phyloP scores from a whole-genome alignment of 352 stramenopile species.

The Phytopythium cucurbitacearum region DNA sequence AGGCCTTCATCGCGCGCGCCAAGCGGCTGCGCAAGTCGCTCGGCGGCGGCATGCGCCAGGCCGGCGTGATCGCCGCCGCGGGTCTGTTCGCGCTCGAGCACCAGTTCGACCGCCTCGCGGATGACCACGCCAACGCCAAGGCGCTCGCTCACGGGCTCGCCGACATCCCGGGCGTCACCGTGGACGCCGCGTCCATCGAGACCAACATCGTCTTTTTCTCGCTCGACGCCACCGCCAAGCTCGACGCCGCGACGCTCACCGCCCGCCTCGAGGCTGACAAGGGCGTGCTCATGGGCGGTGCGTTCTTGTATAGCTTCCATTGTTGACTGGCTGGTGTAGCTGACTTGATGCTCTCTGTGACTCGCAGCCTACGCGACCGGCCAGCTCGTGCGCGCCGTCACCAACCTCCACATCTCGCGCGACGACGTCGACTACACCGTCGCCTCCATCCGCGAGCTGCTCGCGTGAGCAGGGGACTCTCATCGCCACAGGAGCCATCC shows the following conservation, averaged over 20 bases:
- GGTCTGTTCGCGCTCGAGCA: constrained; percentile 89
- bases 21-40: constrained; percentile 93
- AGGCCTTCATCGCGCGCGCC: constrained; percentile 88
- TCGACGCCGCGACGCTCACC: constrained; percentile 48
- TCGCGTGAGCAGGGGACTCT: constrained; percentile 19
- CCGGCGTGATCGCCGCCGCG: constrained; percentile 90
- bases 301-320: not conserved
- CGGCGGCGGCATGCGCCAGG: constrained; percentile 96
- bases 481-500: not conserved
- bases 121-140: constrained; percentile 83
- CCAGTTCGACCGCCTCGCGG: constrained; percentile 78
- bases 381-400: constrained; percentile 61
- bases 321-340: not conserved
- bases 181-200: constrained; percentile 62
- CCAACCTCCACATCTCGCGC: constrained; percentile 66
- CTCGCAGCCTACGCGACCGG: constrained; percentile 46
- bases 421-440: constrained; percentile 67
- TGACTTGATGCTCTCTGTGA: not conserved
- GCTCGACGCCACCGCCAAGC: constrained; percentile 47
- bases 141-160: constrained; percentile 60
- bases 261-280: constrained; percentile 58
- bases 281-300: constrained; percentile 60
- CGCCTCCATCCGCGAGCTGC: constrained; percentile 44
- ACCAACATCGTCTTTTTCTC: constrained; percentile 90
- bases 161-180: constrained; percentile 54